phyloP scores from a whole-genome alignment of 2,329 filamentous ascomycete species.

The Colletotrichum musae region DNA sequence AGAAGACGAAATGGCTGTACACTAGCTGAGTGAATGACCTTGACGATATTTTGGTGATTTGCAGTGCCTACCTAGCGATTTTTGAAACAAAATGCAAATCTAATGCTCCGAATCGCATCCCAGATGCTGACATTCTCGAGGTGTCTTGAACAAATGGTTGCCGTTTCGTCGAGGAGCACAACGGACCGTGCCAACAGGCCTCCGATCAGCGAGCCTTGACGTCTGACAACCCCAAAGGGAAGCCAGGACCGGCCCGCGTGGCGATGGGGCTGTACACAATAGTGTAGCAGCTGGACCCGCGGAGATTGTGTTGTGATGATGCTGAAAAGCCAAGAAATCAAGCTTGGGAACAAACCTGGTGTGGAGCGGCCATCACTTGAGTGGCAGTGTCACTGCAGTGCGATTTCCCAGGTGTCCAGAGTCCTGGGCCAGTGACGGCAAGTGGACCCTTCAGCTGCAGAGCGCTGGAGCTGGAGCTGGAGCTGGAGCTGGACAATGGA shows the following conservation, averaged over 20 bases:
- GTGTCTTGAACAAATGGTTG: too few relatives aligned
- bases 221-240: neutral
- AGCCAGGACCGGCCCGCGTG: too few relatives aligned
- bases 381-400: neutral
- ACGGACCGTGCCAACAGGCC: conserved; percentile 1
- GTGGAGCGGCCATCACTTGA: conserved; percentile 14
- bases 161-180: neutral
- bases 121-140: too few relatives aligned
- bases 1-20: conserved; percentile 28
- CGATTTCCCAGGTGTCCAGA: conserved; percentile 1
- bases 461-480: too few relatives aligned
- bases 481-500: conserved; percentile 7
- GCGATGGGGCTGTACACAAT: too few relatives aligned
- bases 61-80: neutral
- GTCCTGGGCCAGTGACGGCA: neutral
- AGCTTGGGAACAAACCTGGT: neutral
- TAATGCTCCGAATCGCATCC: too few relatives aligned
- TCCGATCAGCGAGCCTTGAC: conserved; percentile 10
- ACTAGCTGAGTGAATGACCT: conserved; percentile 10
- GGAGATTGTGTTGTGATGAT: conserved; percentile 23
- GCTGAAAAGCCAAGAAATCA: conserved; percentile 1
- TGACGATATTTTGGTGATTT: neutral
- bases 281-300: conserved; percentile 4
- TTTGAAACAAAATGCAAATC: too few relatives aligned
- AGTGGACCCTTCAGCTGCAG: too few relatives aligned